phyloP scores from a whole-genome alignment of 75 land plant species.

The Ceratopteris richardii region DNA sequence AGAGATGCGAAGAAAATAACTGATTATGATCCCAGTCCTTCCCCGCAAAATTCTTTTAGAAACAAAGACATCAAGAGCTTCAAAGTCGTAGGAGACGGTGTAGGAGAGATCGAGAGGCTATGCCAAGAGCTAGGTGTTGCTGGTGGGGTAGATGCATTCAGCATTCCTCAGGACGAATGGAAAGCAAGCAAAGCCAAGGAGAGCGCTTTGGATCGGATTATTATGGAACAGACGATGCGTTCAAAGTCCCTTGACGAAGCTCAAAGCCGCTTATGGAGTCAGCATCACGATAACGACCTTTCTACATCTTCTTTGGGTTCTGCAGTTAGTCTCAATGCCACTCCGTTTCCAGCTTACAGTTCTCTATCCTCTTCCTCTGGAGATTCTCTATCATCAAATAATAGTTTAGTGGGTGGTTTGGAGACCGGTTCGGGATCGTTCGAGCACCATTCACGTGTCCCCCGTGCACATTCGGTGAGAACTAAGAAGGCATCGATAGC shows the following conservation, averaged over 20 bases:
- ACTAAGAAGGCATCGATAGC: too few species aligned
- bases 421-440: too few species aligned
- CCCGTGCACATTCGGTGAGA: too few species aligned
- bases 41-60: not conserved
- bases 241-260: conserved; percentile 4
- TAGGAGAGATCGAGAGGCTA: conserved; percentile 3
- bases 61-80: conserved; percentile 2
- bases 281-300: too few species aligned
- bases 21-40: not conserved
- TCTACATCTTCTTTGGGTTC: too few species aligned
- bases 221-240: not conserved
- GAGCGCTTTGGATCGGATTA: conserved; percentile 1
- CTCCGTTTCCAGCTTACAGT: too few species aligned
- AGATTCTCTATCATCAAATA: too few species aligned
- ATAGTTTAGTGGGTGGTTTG: too few species aligned
- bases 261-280: too few species aligned
- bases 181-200: conserved; percentile 14
- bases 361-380: too few species aligned
- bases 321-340: too few species aligned
- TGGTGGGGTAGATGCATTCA: conserved; percentile 8
- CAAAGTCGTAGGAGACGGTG: conserved; percentile 7
- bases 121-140: conserved; percentile 7
- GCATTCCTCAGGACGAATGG: conserved; percentile 7
- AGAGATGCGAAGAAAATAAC: not conserved
- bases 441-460: too few species aligned